Conservation (phyloP, 2,329 filamentous ascomycete species). For the Helminthosporium solani region DNA sequence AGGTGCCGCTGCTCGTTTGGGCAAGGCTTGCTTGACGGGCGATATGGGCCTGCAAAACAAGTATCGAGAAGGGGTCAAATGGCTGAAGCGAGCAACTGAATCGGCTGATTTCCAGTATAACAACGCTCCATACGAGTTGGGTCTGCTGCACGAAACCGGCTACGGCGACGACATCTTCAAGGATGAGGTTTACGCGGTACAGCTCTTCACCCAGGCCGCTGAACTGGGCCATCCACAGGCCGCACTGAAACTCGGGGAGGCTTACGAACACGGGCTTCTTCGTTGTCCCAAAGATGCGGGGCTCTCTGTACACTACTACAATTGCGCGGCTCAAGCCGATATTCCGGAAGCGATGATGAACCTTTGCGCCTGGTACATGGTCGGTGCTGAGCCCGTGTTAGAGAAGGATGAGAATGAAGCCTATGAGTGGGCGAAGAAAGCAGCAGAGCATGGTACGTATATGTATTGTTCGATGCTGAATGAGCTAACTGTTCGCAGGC, state of each 20-base stretch:
- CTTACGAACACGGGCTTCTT: conserved; percentile 89
- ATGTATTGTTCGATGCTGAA: conserved; percentile 12
- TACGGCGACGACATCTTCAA: conserved; percentile 92
- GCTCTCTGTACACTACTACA: conserved; percentile 96
- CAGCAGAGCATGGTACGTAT: conserved; percentile 77
- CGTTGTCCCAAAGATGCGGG: conserved; percentile 88
- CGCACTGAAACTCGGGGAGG: conserved; percentile 86
- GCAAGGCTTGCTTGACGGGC: conserved; percentile 83
- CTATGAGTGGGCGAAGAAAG: conserved; percentile 90
- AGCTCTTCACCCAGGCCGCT: conserved; percentile 90
- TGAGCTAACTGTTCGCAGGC: conserved; percentile 48
- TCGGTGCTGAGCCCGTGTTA: conserved; percentile 86
- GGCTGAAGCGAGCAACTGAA: conserved; percentile 91
- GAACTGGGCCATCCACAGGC: conserved; percentile 88
- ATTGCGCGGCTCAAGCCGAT: conserved; percentile 79
- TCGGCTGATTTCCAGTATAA: conserved; percentile 91
- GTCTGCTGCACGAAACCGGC: conserved; percentile 84
- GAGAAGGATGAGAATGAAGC: conserved; percentile 96
- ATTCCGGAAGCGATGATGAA: conserved; percentile 95
- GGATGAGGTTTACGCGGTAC: conserved; percentile 85
- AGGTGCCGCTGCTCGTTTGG: conserved; percentile 88
- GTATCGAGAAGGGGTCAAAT: conserved; percentile 90
- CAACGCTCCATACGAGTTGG: conserved; percentile 86
- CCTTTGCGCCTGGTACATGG: conserved; percentile 96
- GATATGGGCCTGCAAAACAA: conserved; percentile 82